These are phyloP conservation scores for Komagataella pseudopastoris DNA, from an alignment of 805 yeast genomes.

Conservation along the genomic window DNA sequence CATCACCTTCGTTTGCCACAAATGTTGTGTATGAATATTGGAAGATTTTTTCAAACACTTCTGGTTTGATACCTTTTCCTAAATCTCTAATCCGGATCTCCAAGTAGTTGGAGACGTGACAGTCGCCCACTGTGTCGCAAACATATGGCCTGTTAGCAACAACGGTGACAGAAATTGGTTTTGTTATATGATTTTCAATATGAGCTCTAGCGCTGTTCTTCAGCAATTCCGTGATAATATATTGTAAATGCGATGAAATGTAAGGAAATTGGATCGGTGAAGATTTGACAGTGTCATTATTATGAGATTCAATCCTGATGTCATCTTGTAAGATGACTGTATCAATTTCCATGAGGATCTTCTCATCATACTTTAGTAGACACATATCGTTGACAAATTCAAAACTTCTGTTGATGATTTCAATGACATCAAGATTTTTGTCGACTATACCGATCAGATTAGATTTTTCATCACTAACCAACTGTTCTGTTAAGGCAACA, in stretches of 20 bases:
- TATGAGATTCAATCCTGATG: conserved; percentile 16
- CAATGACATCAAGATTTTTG: conserved; percentile 48
- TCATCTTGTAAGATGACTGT: conserved; percentile 13
- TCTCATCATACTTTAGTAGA: conserved; percentile 68
- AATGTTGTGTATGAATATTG: conserved; percentile 82
- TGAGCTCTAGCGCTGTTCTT: conserved; percentile 85
- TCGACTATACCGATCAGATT: conserved; percentile 55
- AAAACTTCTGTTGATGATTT: conserved; percentile 48
- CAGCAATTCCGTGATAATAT: conserved; percentile 72
- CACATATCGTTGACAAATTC: conserved; percentile 76
- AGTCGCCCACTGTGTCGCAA: conserved; percentile 5
- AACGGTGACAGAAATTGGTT: conserved; percentile 35
- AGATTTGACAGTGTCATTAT: conserved; percentile 18
- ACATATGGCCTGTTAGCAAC: conserved; percentile 16
- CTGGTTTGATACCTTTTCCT: conserved; percentile 80
- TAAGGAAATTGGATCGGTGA: conserved; percentile 50
- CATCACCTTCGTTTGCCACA: conserved; percentile 36
- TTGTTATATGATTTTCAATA: conserved; percentile 46
- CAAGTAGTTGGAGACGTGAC: conserved; percentile 19
- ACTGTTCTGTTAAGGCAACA: conserved; percentile 38
- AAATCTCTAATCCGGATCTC: conserved; percentile 72
- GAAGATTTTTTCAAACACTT: conserved; percentile 52
- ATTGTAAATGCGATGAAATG: conserved; percentile 79
- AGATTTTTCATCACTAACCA: conserved; percentile 12
- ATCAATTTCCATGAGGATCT: conserved; percentile 47